Evolutionary conservation across 2,329 filamentous ascomycete species (phyloP), one percentile per base, ranked within the genome.

Genomic region (Cladosporium sp.): DNA sequence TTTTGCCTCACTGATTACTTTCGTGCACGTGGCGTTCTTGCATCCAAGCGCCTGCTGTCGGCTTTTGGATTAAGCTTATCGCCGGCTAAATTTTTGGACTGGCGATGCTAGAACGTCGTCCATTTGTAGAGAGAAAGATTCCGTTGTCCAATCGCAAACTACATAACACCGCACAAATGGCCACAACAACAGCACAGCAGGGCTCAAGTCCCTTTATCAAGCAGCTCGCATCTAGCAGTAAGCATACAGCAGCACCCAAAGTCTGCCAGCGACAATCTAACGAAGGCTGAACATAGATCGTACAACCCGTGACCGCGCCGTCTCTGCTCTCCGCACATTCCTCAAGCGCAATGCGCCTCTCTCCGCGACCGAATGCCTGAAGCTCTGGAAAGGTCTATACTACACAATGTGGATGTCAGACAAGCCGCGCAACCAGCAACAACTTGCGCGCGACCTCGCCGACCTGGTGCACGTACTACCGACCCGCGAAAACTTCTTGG

Each of bases 331-430:
- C 32, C 87, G 88, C 71, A 85, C 87, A 59, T 97, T 92, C 83
- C 89, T 98, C 76, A 85, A 87, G 68, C 84, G 86, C 68, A 85
- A 86, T 49, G 72, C 82, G 78, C 64, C 84, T 64, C 86, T 97
- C 68, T 81, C 86, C 21, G 82, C 86, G 49, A 78, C 90, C 71
- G 93, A 97, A 70, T 83, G 92, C 59, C 83, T 94, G 68, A 97
- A 97, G 82, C 86, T 98, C 70, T 97, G 93, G 92, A 96, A 96
- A 77, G 94, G 93, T 5, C 86, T 98, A 24, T 97, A 95, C 83
- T 97, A 93, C 84, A 88, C 86, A 86, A 81, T 64, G 81, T 97
- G 92, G 90, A 95, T 97, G 89, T 92, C 90, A 78, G 93, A 97
- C 83, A 91, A 93, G 58, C 90, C 93, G 12, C 81, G 89, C n/a